Conservation (phyloP, 1,139 yeast species). For the Yamadazyma epiphylla region DNA sequence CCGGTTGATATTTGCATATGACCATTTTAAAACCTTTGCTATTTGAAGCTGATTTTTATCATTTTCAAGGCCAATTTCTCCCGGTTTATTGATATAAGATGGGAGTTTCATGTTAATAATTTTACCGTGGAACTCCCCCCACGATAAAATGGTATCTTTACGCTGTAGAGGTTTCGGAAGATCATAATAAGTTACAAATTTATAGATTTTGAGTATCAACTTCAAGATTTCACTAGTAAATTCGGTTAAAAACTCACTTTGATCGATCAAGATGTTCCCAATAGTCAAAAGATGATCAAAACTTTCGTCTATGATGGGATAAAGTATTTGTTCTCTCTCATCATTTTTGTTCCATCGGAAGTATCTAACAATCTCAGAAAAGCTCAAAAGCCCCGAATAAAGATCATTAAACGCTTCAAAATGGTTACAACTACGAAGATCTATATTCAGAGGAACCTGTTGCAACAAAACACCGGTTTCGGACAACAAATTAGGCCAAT, state of each 20-base stretch:
- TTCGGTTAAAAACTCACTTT: constrained; percentile 32
- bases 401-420: constrained; percentile 53
- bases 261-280: constrained; percentile 56
- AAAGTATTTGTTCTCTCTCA: constrained; percentile 51
- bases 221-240: constrained; percentile 71
- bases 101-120: constrained; percentile 65
- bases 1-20: constrained; percentile 73
- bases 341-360: constrained; percentile 74
- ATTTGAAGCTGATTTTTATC: constrained; percentile 37
- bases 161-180: constrained; percentile 68
- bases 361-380: constrained; percentile 69
- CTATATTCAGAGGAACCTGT: too few relatives aligned
- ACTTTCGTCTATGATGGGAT: constrained; percentile 56
- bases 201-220: constrained; percentile 72
- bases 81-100: constrained; percentile 25
- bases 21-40: constrained; percentile 85
- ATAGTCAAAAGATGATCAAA: constrained; percentile 69
- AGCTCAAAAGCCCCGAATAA: constrained; percentile 73
- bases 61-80: constrained; percentile 19
- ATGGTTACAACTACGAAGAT: too few relatives aligned
- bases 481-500: constrained; percentile 69
- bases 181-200: constrained; percentile 77
- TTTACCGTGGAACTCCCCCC: constrained; percentile 78
- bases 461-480: constrained; percentile 56
- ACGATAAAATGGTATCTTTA: constrained; percentile 53